These are phyloP conservation scores for Boletellus sp. DNA, from an alignment of 768 basidiomycete genomes.

Conservation along the genomic window DNA sequence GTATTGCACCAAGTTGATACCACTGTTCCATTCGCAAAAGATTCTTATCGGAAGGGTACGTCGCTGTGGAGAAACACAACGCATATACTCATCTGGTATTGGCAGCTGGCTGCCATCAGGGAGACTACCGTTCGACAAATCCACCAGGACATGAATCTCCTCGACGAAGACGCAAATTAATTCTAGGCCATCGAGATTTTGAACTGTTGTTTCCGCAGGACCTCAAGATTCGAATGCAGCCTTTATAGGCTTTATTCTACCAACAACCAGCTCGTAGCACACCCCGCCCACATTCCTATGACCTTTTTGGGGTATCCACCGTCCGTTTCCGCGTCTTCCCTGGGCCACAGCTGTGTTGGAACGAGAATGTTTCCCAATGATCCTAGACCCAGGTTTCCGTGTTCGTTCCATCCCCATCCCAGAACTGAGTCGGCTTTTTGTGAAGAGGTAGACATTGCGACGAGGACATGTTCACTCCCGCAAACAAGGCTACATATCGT, in stretches of 20 bases:
- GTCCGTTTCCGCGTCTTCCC: conserved; percentile 7
- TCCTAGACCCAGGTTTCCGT: conserved; percentile 84
- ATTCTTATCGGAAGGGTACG: conserved; percentile 74
- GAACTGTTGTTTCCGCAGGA: not conserved
- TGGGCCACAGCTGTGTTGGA: conserved; percentile 57
- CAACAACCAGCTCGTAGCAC: conserved; percentile 34
- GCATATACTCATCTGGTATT: conserved; percentile 14
- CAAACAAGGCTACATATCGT: conserved; percentile 46
- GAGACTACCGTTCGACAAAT: conserved; percentile 71
- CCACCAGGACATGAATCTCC: conserved; percentile 67
- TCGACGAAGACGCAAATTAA: conserved; percentile 48
- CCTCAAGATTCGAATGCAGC: not conserved
- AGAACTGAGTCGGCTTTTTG: conserved; percentile 45
- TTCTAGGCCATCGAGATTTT: not conserved
- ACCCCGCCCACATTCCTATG: conserved; percentile 27
- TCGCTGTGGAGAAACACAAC: not conserved
- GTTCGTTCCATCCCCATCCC: conserved; percentile 99
- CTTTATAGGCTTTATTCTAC: conserved; percentile 17
- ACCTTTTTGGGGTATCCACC: conserved; percentile 13
- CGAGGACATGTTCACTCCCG: conserved; percentile 84
- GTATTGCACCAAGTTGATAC: not conserved
- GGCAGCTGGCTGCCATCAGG: conserved; percentile 66
- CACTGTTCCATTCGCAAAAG: conserved; percentile 35
- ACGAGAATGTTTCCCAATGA: conserved; percentile 48
- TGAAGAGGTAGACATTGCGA: conserved; percentile 17